Conservation (phyloP, 305 asterid species). For the Coffea humblotiana region DNA sequence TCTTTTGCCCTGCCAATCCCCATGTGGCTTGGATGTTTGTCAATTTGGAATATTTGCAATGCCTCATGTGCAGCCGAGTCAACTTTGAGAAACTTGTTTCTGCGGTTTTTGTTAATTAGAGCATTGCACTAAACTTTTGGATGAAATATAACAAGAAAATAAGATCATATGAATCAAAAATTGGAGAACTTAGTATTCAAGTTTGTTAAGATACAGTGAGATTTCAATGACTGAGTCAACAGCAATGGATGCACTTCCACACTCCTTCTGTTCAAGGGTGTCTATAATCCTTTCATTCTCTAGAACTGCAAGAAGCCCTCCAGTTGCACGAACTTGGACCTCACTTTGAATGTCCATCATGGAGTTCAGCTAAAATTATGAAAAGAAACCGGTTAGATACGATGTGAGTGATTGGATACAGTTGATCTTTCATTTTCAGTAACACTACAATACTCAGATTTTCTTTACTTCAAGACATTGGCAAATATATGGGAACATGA, state of each 20-base stretch:
- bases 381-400: conserved; percentile 3
- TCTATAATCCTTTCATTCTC: conserved; percentile 90
- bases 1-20: conserved; percentile 99
- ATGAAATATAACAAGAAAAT: not conserved
- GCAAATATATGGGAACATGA: not conserved
- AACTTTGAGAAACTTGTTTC: conserved; percentile 88
- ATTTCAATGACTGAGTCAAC: conserved; percentile 72
- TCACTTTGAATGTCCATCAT: conserved; percentile 95
- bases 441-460: too few species aligned
- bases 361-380: conserved; percentile 71
- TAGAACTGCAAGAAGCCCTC: conserved; percentile 95
- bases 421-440: not conserved
- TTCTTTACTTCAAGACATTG: not conserved
- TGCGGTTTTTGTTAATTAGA: conserved; percentile 50
- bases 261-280: conserved; percentile 66
- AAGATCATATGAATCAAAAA: conserved; percentile 16
- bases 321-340: conserved; percentile 92
- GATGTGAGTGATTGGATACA: not conserved
- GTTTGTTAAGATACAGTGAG: conserved; percentile 72
- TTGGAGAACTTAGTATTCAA: conserved; percentile 13
- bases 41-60: conserved; percentile 92
- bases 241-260: conserved; percentile 68
- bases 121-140: conserved; percentile 26
- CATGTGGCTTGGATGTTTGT: conserved; percentile 99
- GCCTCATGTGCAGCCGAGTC: conserved; percentile 93